phyloP scores from a whole-genome alignment of 345 rosid species.

The Orychophragmus violaceus region DNA sequence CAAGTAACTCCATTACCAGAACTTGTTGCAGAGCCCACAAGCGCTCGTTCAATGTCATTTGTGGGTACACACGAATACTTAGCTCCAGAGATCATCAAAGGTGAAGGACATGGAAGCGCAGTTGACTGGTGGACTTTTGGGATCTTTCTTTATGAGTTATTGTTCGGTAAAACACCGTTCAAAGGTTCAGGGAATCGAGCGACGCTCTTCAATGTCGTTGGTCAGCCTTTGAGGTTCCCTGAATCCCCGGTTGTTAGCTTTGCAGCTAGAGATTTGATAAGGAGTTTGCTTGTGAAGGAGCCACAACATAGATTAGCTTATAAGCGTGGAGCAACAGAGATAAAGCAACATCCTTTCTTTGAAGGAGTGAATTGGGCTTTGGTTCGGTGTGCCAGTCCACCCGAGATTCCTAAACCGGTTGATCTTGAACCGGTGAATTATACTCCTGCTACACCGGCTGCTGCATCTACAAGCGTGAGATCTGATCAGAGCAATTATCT shows the following conservation, averaged over 20 bases:
- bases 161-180: conserved; percentile 83
- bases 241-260: conserved; percentile 73
- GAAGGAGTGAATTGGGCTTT: conserved; percentile 89
- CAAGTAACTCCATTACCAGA: conserved; percentile 78
- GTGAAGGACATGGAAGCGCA: conserved; percentile 86
- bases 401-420: conserved; percentile 66
- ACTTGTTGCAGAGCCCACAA: conserved; percentile 89
- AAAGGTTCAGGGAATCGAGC: conserved; percentile 81
- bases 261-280: conserved; percentile 68
- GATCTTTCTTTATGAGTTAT: conserved; percentile 64
- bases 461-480: conserved; percentile 44
- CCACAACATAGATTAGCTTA: conserved; percentile 72
- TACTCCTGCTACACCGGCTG: conserved; percentile 20
- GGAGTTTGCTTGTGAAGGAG: conserved; percentile 74
- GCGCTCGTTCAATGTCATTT: conserved; percentile 84
- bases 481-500: conserved; percentile 53
- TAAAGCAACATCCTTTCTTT: conserved; percentile 76
- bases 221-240: conserved; percentile 70
- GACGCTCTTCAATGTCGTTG: conserved; percentile 74
- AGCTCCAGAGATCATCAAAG: conserved; percentile 85
- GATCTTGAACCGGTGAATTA: conserved; percentile 43
- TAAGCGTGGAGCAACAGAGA: conserved; percentile 79
- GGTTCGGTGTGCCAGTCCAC: conserved; percentile 76
- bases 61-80: conserved; percentile 89
- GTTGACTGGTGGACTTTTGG: conserved; percentile 96